Evolutionary conservation across 495 filamentous ascomycete species (phyloP).

Genomic region (Chlorociboria aeruginascens): DNA sequence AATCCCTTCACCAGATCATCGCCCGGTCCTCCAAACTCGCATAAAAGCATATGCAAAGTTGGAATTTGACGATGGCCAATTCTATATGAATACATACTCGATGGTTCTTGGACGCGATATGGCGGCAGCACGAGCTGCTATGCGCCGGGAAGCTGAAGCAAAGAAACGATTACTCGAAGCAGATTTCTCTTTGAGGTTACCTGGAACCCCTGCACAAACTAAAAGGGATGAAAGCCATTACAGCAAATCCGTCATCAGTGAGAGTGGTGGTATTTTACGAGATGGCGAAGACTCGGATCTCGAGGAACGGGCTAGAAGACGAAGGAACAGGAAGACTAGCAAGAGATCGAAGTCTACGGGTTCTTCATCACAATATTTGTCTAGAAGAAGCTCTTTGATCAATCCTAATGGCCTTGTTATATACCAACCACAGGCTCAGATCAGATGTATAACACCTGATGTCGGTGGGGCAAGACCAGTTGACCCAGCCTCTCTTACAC

Average conservation of each 20-base stretch:
- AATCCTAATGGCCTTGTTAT: slow-evolving; percentile 4
- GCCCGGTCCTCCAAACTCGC: slow-evolving; percentile 5
- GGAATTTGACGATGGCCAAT: slow-evolving; percentile 58
- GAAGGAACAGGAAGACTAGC: slow-evolving; percentile 13
- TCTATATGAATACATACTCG: slow-evolving; percentile 58
- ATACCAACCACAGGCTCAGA: slow-evolving; percentile 18
- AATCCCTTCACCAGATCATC: slow-evolving; percentile 6
- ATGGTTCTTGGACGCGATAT: slow-evolving; percentile 57
- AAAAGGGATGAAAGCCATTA: slow-evolving; percentile 31
- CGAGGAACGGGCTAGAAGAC: slow-evolving; percentile 13
- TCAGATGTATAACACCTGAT: slow-evolving; percentile 37
- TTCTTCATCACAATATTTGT: slow-evolving; percentile 27
- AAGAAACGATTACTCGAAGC: slow-evolving; percentile 25
- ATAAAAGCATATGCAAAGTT: slow-evolving; percentile 54
- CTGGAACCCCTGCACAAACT: slow-evolving; percentile 29
- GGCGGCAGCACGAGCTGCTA: slow-evolving; percentile 38
- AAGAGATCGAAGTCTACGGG: slow-evolving; percentile 27
- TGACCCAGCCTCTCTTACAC: slow-evolving; percentile 36
- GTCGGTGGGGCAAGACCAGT: slow-evolving; percentile 36
- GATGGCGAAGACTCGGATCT: slow-evolving; percentile 36
- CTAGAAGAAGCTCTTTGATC: slow-evolving; percentile 34
- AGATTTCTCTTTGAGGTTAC: slow-evolving; percentile 33
- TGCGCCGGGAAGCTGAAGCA: slow-evolving; percentile 26
- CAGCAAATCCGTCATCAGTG: slow-evolving; percentile 42
- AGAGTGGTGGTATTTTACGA: slow-evolving; percentile 44